Conservation (phyloP, 768 basidiomycete species). For the Sarcomyxa edulis region DNA sequence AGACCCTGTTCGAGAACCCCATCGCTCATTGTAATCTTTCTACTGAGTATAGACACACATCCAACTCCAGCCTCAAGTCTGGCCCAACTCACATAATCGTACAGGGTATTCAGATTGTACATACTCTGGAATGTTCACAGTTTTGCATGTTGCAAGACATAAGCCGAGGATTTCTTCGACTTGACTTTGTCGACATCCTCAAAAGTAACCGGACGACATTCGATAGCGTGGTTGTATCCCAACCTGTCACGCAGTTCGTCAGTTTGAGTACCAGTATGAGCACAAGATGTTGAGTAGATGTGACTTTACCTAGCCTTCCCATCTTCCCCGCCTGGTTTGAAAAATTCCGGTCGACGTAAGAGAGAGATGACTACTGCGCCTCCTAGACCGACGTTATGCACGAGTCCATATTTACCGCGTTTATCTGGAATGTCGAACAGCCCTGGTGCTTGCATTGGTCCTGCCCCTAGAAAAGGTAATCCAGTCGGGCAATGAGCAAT, state of each 20-base stretch:
- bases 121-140: slow-evolving; percentile 21
- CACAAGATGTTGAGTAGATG: neutral
- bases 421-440: slow-evolving; percentile 57
- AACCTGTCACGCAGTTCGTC: slow-evolving; percentile 34
- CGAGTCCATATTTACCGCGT: slow-evolving; percentile 74
- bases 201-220: slow-evolving; percentile 56
- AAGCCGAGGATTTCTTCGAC: slow-evolving; percentile 53
- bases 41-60: no score
- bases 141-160: slow-evolving; percentile 42
- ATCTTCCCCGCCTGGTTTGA: slow-evolving; percentile 55
- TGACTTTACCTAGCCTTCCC: slow-evolving; percentile 52
- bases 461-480: slow-evolving; percentile 51
- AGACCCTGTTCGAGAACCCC: no score
- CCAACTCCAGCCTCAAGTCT: no score
- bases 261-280: neutral
- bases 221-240: slow-evolving; percentile 77
- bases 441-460: slow-evolving; percentile 76
- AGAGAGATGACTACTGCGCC: slow-evolving; percentile 76
- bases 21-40: no score
- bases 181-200: slow-evolving; percentile 74
- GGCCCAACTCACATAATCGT: no score
- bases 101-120: no score
- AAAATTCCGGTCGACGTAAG: slow-evolving; percentile 76
- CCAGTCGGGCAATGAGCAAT: no score
- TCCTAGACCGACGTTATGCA: slow-evolving; percentile 82